Evolutionary conservation across 163 green algal species (phyloP).

Genomic region (Trebouxiophyceae sp.): DNA sequence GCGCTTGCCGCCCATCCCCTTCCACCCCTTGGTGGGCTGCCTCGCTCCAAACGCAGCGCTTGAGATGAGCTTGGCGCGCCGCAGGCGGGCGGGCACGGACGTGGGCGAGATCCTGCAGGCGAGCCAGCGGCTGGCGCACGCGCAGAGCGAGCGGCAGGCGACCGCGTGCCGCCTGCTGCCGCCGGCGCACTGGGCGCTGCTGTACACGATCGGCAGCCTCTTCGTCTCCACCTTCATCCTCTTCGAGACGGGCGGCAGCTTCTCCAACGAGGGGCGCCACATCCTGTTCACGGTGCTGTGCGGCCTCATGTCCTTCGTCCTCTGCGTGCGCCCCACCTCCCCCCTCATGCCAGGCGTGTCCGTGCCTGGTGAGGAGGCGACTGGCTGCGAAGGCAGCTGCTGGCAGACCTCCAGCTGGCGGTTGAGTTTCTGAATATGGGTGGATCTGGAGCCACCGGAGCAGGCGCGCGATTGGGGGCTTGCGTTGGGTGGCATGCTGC

Average conservation of each 20-base stretch:
- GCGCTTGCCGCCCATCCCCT: too few relatives aligned
- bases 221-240: conserved; percentile 34
- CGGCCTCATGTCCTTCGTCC: conserved; percentile 30
- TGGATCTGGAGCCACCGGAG: too few relatives aligned
- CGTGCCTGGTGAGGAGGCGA: not conserved
- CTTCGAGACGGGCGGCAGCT: conserved; percentile 31
- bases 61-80: too few relatives aligned
- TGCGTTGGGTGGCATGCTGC: too few relatives aligned
- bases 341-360: not conserved
- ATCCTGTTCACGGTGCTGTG: conserved; percentile 32
- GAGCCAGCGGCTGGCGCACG: conserved; percentile 21
- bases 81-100: conserved; percentile 17
- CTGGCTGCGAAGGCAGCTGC: not conserved
- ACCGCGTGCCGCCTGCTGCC: conserved; percentile 26
- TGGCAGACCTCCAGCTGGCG: not conserved
- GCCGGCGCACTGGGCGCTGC: conserved; percentile 27
- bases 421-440: too few relatives aligned
- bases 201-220: conserved; percentile 27
- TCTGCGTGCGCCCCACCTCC: conserved; percentile 11
- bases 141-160: conserved; percentile 26
- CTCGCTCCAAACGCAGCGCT: too few relatives aligned
- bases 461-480: too few relatives aligned
- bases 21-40: too few relatives aligned
- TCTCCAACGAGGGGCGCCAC: conserved; percentile 29
- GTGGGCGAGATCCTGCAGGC: conserved; percentile 26